Base-by-base conservation (phyloP, 2,329 filamentous ascomycete genomes). In the Cladosporium sp. region DNA sequence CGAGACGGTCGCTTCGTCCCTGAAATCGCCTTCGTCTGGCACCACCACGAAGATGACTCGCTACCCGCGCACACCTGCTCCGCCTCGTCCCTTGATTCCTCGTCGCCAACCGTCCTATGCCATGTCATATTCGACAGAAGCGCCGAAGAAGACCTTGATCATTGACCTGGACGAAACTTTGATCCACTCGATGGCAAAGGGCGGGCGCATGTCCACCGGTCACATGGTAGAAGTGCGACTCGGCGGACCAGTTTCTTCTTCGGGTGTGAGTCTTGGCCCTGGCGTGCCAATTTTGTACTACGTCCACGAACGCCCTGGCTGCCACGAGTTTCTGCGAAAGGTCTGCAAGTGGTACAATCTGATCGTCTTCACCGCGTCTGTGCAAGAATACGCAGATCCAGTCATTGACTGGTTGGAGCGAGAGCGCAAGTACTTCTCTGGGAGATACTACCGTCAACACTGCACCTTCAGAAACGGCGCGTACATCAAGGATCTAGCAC, bases 401-500 rank as follows among this genome's bases (percentile, higher is more conserved):
- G 93, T 98, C 50, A 97, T 98, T 66, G 93, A 98, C 76, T 97
- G 91, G 90, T 79, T 98, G 53, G 93, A 98, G 71, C 84, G 89
- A 58, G 93, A 98, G 71, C 84, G 91, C 62, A 97, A 97, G 72
- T 97, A 89, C 73, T 98, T 98, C 71, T 86, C 87, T 30, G 88
- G 85, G 35, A 78, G 93, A 58, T 97, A 93, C 72, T 98, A 98
- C 70, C 82, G 93, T 49, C 93, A 98, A 68, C 92, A 98, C 70
- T 98, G 93, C 75, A 97, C 93, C 18, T 90, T 89, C 65, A 81
- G 93, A 48, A 93, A 96, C 61, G 92, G 92, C 43, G 91, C 92
- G 27, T 98, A 96, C 66, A 97, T 98, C 76, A 98, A 98, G 70
- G 93, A 98, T 70, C 76, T 98, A 50, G 93, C 89, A 67, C 88